Conservation (phyloP, 306 rosid genomes). For the barrel medic (Medicago truncatula) region DNA sequence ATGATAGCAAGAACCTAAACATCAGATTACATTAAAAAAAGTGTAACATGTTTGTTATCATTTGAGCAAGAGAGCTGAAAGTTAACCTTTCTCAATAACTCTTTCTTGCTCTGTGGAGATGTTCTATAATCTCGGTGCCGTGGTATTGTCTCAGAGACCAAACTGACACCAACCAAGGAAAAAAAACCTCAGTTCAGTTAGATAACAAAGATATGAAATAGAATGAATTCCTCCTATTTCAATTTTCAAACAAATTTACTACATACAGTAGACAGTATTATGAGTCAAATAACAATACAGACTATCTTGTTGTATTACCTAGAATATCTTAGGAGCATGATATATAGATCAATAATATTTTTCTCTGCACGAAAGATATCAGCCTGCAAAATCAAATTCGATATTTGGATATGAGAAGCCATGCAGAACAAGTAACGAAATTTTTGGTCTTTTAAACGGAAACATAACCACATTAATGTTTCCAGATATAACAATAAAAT, state of each 20-base stretch:
- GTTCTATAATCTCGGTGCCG: slow-evolving; percentile 70
- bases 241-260: slow-evolving; percentile 29
- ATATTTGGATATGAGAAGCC: slow-evolving; percentile 21
- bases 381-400: slow-evolving; percentile 65
- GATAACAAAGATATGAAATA: slow-evolving; percentile 32
- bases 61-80: slow-evolving; percentile 12
- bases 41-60: neutral
- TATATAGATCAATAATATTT: slow-evolving; percentile 80
- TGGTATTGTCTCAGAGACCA: slow-evolving; percentile 90
- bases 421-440: slow-evolving; percentile 28
- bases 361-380: slow-evolving; percentile 87
- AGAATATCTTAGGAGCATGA: slow-evolving; percentile 90
- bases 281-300: neutral
- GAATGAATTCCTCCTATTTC: slow-evolving; percentile 25
- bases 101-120: slow-evolving; percentile 66
- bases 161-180: slow-evolving; percentile 54
- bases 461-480: neutral
- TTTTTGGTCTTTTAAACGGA: neutral
- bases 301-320: slow-evolving; percentile 57
- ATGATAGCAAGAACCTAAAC: slow-evolving; percentile 30
- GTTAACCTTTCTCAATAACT: slow-evolving; percentile 66
- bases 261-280: slow-evolving; percentile 2
- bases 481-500: neutral
- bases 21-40: slow-evolving; percentile 35
- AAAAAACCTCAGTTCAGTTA: slow-evolving; percentile 20